Base-by-base conservation (phyloP, 371 early-diverging fungal genomes). In the Mortierella sp. region DNA sequence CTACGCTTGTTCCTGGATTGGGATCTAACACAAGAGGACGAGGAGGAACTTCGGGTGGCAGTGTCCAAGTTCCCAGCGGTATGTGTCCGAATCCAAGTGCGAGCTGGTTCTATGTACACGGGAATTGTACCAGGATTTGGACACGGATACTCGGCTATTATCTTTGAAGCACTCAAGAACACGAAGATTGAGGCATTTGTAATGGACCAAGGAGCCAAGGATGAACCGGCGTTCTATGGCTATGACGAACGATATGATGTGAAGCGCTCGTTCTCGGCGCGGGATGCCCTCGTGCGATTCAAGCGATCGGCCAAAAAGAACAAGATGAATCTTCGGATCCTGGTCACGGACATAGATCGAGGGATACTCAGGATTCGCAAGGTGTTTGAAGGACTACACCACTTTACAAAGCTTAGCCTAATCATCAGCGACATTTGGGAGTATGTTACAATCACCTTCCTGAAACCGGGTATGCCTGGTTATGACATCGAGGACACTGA, bases 1-100 rank as follows among this genome's bases (percentile, higher is more conserved):
- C n/a, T 72, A 19, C 51, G 61, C 10, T 31, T 72, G 13, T 52
- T 60, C 12, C 25, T 72, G 45, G 66, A 72, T 37, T 72, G 72
- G 72, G 62, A 72, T 3, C 40, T 72, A 13, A 57, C 66, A 14
- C 45, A 14, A 2, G 62, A 56, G 45, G 72, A 72, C 14, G 58
- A 61, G 45, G 45, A 50, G 27, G 53, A 57, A 17, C 54, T 72
- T 27, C 53, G 52, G 2, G 48, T 60, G 22, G 72, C 72, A 16
- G 37, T 66, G 2, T 25, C 57, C 21, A 56, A 51, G 19, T 45
- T 72, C 39, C 29, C 56, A 3, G 61, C 67, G 1, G 60, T 65
- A 4, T 60, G 41, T 19, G 54, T 72, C 44, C 44, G 48, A 24
- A 43, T 72, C 16, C 52, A 56, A 9, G 57, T 72, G 13, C 51